Base-by-base conservation (phyloP, 2,329 filamentous ascomycete species). In the Teratosphaeria pseudoeucalypti region DNA sequence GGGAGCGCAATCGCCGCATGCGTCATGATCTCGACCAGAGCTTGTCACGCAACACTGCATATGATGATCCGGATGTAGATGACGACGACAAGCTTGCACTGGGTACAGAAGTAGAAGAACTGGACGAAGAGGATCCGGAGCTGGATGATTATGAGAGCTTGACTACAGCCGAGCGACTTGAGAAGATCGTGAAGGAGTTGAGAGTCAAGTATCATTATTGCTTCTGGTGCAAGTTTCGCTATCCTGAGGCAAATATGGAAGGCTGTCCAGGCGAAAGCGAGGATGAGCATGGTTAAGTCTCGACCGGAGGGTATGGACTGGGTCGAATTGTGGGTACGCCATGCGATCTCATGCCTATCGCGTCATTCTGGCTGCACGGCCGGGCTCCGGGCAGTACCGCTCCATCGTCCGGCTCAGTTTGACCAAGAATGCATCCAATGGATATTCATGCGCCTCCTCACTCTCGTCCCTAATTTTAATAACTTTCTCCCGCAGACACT, bases 141-240 rank as follows among this genome's bases (percentile, higher is more conserved):
- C 75, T 97, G 60, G 86, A 92, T 32, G 86, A 84, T 59, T 96
- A 95, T 67, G 85, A 91, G 68, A 82, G 81, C 1, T 76, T 92
- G 53, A 82, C 85, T 26, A 78, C 84, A 1, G 76, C 77, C 1
- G 87, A 95, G 67, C 83, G 84, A 64, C 75, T 97, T 62, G 75
- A 78, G 9, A 83, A 78, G 65, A 73, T 95, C 14, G 81, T 96
- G 10, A 72, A 76, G 19, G 85, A 89, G 73, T 73, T 99, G 58
- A 82, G 94, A 43, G 78, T 84, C 55, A 82, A 82, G 69, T 84
- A 90, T 69, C 75, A 80, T 53, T 99, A 99, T 72, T 99, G 94
- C 76, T 96, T 96, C 72, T 99, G 92, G 89, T 99, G 94, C 75
- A 97, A 96, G 73, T 88, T 82, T 73, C 78, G 79, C 57, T 99